Evolutionary conservation across 768 basidiomycete species (phyloP), one percentile per base, ranked within the genome.

Genomic region (Lactarius sanguifluus): DNA sequence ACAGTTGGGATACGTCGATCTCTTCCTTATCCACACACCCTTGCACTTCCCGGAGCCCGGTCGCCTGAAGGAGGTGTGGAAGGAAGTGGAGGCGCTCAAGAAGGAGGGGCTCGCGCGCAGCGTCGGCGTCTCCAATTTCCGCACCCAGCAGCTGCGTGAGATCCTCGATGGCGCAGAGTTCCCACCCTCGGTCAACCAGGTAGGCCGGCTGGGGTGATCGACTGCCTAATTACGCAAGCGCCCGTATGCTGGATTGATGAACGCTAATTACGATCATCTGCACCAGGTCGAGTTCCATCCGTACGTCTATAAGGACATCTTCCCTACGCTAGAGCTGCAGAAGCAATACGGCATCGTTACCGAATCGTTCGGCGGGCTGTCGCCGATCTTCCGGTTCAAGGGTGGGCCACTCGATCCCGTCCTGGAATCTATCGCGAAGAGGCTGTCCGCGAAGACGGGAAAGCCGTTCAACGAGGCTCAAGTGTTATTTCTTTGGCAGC

Each of bases 71-170:
- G 72, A 71, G n/a, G 73, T 78, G 41, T 84, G 83, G 83, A 77
- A 77, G 67, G 72, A 75, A 52, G 73, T 84, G 73, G 81, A 82
- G 66, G 76, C 72, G 13, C 59, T 80, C 57, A 76, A 81, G 72
- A 71, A 74, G 58, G 77, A 78, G 64, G 84, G 84, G 3, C 71
- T 79, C 36, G 63, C 73, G 25, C 76, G 71, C 70, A 76, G 70
- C 59, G 80, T 83, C 50, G 85, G 86, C 5, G 82, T 87, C 18
- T 83, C 83, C n/a, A 87, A 87, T 75, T 83, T 82, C 72, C 76
- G 76, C 20, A 72, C 78, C 23, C 70, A 76, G 52, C 73, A 83
- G 32, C 73, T 87, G 56, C 75, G 80, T 61, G 75, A 79, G 28
- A 75, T 87, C 32, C 71, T 83, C 32, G 75, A 79, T 47, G 76